Evolutionary conservation across 169 alveolate genomes (phyloP).

Genomic region (Eimeria acervulina): DNA sequence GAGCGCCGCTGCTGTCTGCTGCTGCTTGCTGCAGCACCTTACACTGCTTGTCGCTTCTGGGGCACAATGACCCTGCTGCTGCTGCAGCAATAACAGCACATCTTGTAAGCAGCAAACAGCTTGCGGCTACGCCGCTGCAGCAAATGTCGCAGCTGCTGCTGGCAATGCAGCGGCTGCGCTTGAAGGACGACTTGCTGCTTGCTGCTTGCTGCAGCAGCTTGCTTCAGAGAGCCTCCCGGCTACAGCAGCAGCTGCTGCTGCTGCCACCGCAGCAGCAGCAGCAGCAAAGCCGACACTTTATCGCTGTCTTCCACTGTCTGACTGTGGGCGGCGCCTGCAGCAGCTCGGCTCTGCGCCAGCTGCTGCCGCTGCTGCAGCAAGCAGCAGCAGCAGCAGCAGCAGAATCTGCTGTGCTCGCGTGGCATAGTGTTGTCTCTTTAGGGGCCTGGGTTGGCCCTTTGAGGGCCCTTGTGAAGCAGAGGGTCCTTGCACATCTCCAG

Average conservation of each 20-base stretch:
- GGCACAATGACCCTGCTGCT: conserved; percentile 61
- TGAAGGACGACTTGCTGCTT: conserved; percentile 33
- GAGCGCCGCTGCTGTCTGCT: conserved; percentile 65
- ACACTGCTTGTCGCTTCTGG: conserved; percentile 1
- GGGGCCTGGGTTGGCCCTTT: conserved; percentile 63
- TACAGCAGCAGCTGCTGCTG: conserved; percentile 55
- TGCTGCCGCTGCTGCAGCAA: conserved; percentile 77
- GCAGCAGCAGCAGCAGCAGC: conserved; percentile 73
- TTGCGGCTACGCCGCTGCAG: conserved; percentile 63
- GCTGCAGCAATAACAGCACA: conserved; percentile 62
- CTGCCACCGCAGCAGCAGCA: conserved; percentile 54
- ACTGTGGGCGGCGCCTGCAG: conserved; percentile 5
- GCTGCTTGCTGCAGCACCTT: conserved; percentile 76
- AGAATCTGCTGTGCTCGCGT: conserved; percentile 47
- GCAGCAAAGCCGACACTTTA: conserved; percentile 35
- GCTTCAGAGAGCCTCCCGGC: background rate
- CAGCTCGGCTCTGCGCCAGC: conserved; percentile 3
- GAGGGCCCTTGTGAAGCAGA: conserved; percentile 35
- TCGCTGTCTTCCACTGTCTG: conserved; percentile 35
- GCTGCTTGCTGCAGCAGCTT: conserved; percentile 67
- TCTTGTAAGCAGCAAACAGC: conserved; percentile 55
- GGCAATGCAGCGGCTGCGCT: conserved; percentile 43
- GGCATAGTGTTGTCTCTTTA: background rate
- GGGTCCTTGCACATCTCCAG: conserved; percentile 46
- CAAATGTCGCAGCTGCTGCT: conserved; percentile 41